phyloP scores from a whole-genome alignment of 2,329 filamentous ascomycete genomes.

The Biscogniauxia marginata region DNA sequence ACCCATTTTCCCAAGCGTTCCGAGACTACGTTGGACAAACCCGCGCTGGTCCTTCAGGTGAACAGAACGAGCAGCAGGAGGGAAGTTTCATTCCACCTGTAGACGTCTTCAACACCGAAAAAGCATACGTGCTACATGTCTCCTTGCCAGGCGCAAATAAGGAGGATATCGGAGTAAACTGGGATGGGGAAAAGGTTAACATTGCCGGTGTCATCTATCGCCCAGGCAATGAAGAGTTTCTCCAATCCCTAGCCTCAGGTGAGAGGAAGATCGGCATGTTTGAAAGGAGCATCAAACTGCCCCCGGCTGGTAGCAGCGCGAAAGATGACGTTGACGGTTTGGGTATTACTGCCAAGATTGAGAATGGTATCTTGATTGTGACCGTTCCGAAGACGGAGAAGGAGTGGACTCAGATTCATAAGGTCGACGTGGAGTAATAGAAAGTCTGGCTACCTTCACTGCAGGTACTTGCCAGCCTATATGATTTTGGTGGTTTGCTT shows the following conservation, averaged over 20 bases:
- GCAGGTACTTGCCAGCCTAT: too few relatives aligned
- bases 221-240: slow-evolving; percentile 67
- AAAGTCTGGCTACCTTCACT: too few relatives aligned
- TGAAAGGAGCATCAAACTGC: slow-evolving; percentile 66
- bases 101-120: slow-evolving; percentile 71
- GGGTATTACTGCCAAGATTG: slow-evolving; percentile 70
- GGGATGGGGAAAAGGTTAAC: slow-evolving; percentile 68
- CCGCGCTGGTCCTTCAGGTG: slow-evolving; percentile 18
- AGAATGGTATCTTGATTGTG: slow-evolving; percentile 75
- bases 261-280: slow-evolving; percentile 75
- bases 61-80: slow-evolving; percentile 21
- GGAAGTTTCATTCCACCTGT: slow-evolving; percentile 61
- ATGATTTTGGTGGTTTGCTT: neutral
- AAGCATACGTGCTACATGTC: slow-evolving; percentile 68
- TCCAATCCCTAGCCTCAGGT: slow-evolving; percentile 60
- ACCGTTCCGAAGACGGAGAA: slow-evolving; percentile 72
- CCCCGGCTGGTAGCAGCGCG: slow-evolving; percentile 40
- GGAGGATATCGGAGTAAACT: slow-evolving; percentile 74
- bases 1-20: slow-evolving; percentile 44
- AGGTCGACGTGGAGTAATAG: slow-evolving; percentile 55
- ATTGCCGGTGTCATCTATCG: slow-evolving; percentile 73
- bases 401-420: slow-evolving; percentile 63
- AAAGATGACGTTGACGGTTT: slow-evolving; percentile 64
- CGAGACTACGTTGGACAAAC: slow-evolving; percentile 37
- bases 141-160: slow-evolving; percentile 78